Conservation (phyloP, 2,329 filamentous ascomycete species). For the Didymella keratinophila region DNA sequence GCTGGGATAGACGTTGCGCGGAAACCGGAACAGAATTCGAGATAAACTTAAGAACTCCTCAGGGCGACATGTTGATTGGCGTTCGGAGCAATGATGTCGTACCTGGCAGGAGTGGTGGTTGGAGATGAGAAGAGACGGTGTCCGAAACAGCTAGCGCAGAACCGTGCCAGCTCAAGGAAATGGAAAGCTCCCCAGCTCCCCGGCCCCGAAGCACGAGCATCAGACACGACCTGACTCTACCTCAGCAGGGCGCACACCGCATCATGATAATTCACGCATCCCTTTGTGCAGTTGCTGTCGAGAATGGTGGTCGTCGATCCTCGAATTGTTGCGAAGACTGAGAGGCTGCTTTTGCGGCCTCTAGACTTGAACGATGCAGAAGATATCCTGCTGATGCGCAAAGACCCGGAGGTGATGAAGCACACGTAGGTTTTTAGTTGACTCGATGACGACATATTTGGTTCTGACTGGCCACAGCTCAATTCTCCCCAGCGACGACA, state of each 20-base stretch:
- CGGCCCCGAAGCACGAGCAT: slow-evolving; percentile 30
- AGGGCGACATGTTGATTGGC: slow-evolving; percentile 36
- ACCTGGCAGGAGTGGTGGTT: slow-evolving; percentile 30
- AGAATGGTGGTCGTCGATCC: slow-evolving; percentile 48
- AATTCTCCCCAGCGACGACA: slow-evolving; percentile 61
- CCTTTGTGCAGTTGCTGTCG: slow-evolving; percentile 9
- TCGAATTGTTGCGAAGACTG: slow-evolving; percentile 51
- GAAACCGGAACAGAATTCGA: slow-evolving; percentile 17
- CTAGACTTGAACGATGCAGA: slow-evolving; percentile 60
- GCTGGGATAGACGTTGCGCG: slow-evolving; percentile 9
- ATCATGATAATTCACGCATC: slow-evolving; percentile 31
- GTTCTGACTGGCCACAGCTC: slow-evolving; percentile 48
- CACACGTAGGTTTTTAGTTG: slow-evolving; percentile 57
- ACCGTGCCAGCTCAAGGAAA: slow-evolving; percentile 15
- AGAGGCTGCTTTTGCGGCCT: slow-evolving; percentile 64
- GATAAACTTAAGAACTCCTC: slow-evolving; percentile 19
- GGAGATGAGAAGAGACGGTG: slow-evolving; percentile 30
- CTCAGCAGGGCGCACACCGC: slow-evolving; percentile 30
- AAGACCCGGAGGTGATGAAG: slow-evolving; percentile 68
- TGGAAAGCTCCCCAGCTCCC: slow-evolving; percentile 16
- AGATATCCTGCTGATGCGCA: slow-evolving; percentile 62
- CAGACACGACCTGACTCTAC: slow-evolving; percentile 22
- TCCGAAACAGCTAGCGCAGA: slow-evolving; percentile 34
- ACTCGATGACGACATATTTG: background rate
- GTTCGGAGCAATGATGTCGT: slow-evolving; percentile 25